Base-by-base conservation (phyloP, 495 filamentous ascomycete genomes). In the Aspergillus ellipticus region DNA sequence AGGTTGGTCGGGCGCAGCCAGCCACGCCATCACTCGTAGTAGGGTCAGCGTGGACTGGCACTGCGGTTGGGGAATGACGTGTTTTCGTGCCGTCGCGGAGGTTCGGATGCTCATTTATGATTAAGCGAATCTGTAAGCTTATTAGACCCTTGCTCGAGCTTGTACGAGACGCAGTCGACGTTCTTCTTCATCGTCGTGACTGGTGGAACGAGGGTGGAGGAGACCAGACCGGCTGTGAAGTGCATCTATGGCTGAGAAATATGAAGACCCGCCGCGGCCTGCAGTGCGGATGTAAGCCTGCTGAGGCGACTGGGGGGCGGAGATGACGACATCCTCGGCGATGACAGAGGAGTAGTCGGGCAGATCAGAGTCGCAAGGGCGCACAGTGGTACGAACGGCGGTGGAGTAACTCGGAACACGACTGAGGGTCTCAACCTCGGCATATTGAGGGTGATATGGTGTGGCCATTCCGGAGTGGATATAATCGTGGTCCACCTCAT, bases 331-430 rank as follows among this genome's bases (percentile, higher is more conserved):
- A 16, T 62, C 61, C 35, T 64, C 68, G 11, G 77, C 71, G 6
- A 78, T 72, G 9, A 77, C 81, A 11, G 72, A 62, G 21, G 77
- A 66, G 63, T 85, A 85, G 51, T 76, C 77, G 2, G 82, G 82
- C 22, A 85, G 69, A 16, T 58, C 64, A 3, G 68, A 68, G 41
- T 78, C 80, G 42, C 62, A 74, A 13, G 77, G 76, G 39, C 78
- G 77, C 15, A 83, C 71, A 9, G 80, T 79, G 0, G 83, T 77
- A 43, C 78, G 82, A 16, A 92, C 78, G 0, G 90, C 90, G 11
- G 90, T 92, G 4, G 80, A 75, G 66, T 96, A 96, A 49, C 86
- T 90, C 4, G 90, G 90, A 7, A 94, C 89, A 49, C 85, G 87
- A 60, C 80, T 86, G 17, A 93, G 72, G 37, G 79, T 76, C 53